Conservation (phyloP, 306 rosid species). For the Begonia masoniana region DNA sequence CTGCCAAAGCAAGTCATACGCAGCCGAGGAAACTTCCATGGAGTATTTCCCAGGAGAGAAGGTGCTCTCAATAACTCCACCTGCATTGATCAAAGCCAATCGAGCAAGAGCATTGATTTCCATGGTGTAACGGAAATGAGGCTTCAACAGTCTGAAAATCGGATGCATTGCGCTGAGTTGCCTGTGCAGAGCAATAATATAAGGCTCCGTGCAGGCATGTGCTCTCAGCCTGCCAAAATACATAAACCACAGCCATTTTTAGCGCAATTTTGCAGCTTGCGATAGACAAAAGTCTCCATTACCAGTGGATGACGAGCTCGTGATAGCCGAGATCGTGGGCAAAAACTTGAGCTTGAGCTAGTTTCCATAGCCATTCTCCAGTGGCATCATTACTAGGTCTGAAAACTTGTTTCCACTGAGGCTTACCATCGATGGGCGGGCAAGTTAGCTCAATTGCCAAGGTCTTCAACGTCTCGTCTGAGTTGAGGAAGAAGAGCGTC, state of each 20-base stretch:
- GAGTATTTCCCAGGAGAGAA: conserved; percentile 22
- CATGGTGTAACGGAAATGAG: conserved; percentile 88
- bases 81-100: conserved; percentile 36
- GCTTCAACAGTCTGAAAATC: conserved; percentile 54
- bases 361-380: conserved; percentile 73
- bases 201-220: conserved; percentile 67
- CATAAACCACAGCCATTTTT: too few species aligned
- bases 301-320: conserved; percentile 88
- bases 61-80: conserved; percentile 28
- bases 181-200: conserved; percentile 61
- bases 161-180: conserved; percentile 85
- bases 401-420: conserved; percentile 54
- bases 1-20: conserved; percentile 21
- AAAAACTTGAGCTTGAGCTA: conserved; percentile 74
- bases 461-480: conserved; percentile 34
- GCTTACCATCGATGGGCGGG: conserved; percentile 51
- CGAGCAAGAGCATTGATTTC: conserved; percentile 88
- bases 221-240: conserved; percentile 58
- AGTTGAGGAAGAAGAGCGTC: conserved; percentile 50
- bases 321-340: conserved; percentile 79
- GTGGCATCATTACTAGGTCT: conserved; percentile 52
- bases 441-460: conserved; percentile 67
- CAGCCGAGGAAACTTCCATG: conserved; percentile 14
- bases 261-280: too few species aligned
- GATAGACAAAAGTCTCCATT: neutral